Evolutionary conservation across 176 grass and related monocot genomes (phyloP), one percentile per base, ranked within the genome.

Genomic region (Aegilops umbellulata): DNA sequence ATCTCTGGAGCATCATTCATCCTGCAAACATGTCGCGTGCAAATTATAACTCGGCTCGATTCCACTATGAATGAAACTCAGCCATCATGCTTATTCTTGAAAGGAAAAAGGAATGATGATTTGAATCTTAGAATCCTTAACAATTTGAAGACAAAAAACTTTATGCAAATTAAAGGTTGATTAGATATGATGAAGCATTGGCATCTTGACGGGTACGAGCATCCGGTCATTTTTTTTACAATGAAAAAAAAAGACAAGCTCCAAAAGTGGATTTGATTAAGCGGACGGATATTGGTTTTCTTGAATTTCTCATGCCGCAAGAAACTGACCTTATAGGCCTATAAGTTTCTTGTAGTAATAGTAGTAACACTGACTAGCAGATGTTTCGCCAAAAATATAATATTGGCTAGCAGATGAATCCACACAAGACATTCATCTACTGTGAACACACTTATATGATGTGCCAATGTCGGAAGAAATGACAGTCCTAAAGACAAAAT

Each of bases 1-100:
- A 97, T 94, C 9, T 99, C 97, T 25, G 97, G 92, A 31, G 90
- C 85, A 87, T 99, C 97, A 62, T 74, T 96, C 81, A 94, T 94
- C 79, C 97, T 99, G 90, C 86, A 99, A 68, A 62, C 15, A 86
- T 55, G 64, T 85, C 53, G 24, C 2, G 11, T 74, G 11, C 22
- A 20, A 55, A 79, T 68, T 85, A 82, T 19, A 38, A 57, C 13
- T 85, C 8, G 3, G 7, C 4, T 19, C 2, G 14, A 47, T 10
- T 19, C 16, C 7, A 49, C 41, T 44, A 25, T 29, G 24, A 49
- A 47, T 29, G 42, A 4, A 75, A 75, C 1, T 51, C 44, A 6
- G 15, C 25, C 10, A 13, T 17, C n/a, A 4, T 49, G 71, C 71
- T 27, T 76, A 30, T 76, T 76, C 24, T 30, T 8, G 8, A 19